Conservation (phyloP, 2,329 filamentous ascomycete species). For the Dryadomyces sulphureus region DNA sequence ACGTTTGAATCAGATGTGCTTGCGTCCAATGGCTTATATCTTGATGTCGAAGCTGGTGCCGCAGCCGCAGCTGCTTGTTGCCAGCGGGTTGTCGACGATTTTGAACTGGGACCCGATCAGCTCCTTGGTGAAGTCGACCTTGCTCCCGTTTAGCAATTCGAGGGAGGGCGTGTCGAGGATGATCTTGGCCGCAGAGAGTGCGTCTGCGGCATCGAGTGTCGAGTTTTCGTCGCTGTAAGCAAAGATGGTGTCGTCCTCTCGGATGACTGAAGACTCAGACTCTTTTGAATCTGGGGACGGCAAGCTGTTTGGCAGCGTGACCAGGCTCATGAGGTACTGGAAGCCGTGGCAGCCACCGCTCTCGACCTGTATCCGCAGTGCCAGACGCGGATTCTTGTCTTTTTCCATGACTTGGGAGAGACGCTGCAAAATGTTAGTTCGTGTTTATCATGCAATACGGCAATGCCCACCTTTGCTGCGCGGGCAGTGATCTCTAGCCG, state of each 20-base stretch:
- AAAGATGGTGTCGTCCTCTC: constrained; percentile 81
- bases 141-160: constrained; percentile 81
- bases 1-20: neutral
- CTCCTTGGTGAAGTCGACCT: constrained; percentile 92
- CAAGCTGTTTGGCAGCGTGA: constrained; percentile 36
- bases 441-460: neutral
- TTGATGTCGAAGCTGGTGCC: constrained; percentile 96
- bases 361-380: constrained; percentile 83
- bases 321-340: constrained; percentile 87
- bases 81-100: constrained; percentile 82
- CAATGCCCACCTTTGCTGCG: constrained; percentile 54
- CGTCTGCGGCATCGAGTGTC: constrained; percentile 11
- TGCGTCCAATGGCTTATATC: constrained; percentile 22
- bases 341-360: constrained; percentile 95
- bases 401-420: constrained; percentile 62
- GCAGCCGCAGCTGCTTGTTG: constrained; percentile 90
- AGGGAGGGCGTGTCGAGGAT: constrained; percentile 80
- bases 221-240: constrained; percentile 41
- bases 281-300: constrained; percentile 14
- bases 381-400: constrained; percentile 61
- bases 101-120: constrained; percentile 84
- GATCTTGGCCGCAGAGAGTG: constrained; percentile 47
- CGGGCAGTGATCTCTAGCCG: constrained; percentile 68
- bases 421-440: constrained; percentile 29
- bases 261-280: constrained; percentile 19